phyloP scores from a whole-genome alignment of 2,329 filamentous ascomycete species.

The Xylaria sp. region DNA sequence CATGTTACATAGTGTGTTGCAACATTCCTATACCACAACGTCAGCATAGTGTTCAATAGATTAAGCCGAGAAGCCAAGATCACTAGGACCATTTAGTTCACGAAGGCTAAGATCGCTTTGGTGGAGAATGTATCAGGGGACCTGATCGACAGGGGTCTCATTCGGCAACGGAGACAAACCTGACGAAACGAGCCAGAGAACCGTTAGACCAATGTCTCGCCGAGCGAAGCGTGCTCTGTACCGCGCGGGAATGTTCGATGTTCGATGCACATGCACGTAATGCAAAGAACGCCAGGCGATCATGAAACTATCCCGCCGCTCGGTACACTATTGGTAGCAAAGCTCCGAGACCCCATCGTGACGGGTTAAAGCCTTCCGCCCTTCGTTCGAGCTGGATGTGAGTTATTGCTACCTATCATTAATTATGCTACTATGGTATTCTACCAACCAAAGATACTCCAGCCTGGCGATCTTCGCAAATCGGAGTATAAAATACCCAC shows the following conservation, averaged over 20 bases:
- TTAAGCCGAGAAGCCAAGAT: conserved; percentile 31
- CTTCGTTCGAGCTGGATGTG: conserved; percentile 6
- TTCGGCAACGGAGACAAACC: conserved; percentile 29
- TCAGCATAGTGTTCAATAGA: background rate
- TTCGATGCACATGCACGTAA: conserved; percentile 33
- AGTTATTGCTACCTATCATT: background rate
- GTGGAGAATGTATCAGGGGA: conserved; percentile 30
- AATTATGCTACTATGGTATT: background rate
- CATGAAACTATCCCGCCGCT: conserved; percentile 31
- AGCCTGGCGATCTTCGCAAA: conserved; percentile 22
- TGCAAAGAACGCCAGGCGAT: conserved; percentile 23
- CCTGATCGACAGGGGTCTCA: conserved; percentile 32
- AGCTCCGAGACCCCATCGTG: conserved; percentile 30
- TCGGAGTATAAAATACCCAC: conserved; percentile 14
- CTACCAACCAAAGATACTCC: conserved; percentile 2
- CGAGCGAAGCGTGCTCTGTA: conserved; percentile 21
- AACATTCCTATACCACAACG: background rate
- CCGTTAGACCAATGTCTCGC: conserved; percentile 33
- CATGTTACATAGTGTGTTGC: background rate
- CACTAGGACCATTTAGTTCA: conserved; percentile 6
- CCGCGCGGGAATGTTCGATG: conserved; percentile 28
- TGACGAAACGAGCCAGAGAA: conserved; percentile 30
- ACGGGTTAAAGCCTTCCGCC: conserved; percentile 10
- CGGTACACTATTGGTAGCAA: conserved; percentile 26
- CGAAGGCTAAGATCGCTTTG: conserved; percentile 10